A percentile compares a stretch with the other conserved stretches of the same genome.
Evolutionary conservation across 2,329 filamentous ascomycete genomes (phyloP).

Genomic region (Botrytis fragariae): DNA sequence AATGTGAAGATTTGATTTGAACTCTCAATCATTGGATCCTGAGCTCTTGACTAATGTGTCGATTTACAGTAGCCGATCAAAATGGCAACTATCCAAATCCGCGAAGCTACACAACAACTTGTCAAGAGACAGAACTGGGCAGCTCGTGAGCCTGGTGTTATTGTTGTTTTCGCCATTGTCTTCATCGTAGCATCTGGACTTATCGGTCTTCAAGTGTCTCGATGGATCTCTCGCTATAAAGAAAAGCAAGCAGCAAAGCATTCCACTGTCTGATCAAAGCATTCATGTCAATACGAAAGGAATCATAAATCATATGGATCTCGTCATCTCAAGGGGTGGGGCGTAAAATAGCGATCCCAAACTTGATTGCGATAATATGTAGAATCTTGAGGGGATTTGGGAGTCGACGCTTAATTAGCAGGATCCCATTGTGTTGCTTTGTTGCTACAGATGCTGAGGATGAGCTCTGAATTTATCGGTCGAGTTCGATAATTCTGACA

Average conservation of each 20-base stretch:
- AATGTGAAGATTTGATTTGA: background rate
- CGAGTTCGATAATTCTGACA: background rate
- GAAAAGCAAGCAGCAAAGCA: background rate
- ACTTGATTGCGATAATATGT: background rate
- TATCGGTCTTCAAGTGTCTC: slow-evolving; percentile 48
- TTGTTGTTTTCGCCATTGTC: slow-evolving; percentile 61
- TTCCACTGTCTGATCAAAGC: slow-evolving; percentile 7
- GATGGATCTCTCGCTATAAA: slow-evolving; percentile 41
- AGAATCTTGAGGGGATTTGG: background rate
- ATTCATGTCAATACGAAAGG: background rate
- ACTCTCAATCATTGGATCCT: background rate
- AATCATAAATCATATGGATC: background rate
- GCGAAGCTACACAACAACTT: slow-evolving; percentile 41
- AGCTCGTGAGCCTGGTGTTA: slow-evolving; percentile 54
- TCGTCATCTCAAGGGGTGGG: background rate
- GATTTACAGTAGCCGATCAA: slow-evolving; percentile 17
- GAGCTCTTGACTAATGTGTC: slow-evolving; percentile 8
- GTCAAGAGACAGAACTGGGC: slow-evolving; percentile 58
- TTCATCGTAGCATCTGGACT: slow-evolving; percentile 54
- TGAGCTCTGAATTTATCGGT: background rate
- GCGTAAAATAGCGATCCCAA: background rate
- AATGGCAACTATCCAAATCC: slow-evolving; percentile 28
- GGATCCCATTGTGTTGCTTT: background rate
- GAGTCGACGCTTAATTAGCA: background rate
- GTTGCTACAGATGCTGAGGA: background rate